phyloP scores from a whole-genome alignment of 2,329 filamentous ascomycete genomes.

The Acrocalymma vagum region DNA sequence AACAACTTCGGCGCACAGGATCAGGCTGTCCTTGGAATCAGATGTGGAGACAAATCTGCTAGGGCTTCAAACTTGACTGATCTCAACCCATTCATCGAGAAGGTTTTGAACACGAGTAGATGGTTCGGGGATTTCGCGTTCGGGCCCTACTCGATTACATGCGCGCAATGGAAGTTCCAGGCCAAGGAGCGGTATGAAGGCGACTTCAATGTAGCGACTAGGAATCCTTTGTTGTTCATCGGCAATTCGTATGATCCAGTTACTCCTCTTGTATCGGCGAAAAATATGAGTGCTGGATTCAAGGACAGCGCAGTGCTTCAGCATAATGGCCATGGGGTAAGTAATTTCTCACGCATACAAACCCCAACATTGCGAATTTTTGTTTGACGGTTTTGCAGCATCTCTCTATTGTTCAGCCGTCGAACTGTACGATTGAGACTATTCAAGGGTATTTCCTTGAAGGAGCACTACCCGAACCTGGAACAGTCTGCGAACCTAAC shows the following conservation, averaged over 20 bases:
- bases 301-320: constrained; percentile 16
- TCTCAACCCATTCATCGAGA: neutral
- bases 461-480: constrained; percentile 13
- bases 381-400: constrained; percentile 3
- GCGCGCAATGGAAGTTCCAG: constrained; percentile 14
- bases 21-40: constrained; percentile 3
- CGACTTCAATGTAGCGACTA: constrained; percentile 17
- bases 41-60: constrained; percentile 4
- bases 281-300: constrained; percentile 11
- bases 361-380: constrained; percentile 1
- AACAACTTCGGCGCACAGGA: neutral
- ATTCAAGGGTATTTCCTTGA: constrained; percentile 12
- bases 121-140: constrained; percentile 6
- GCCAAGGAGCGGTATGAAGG: constrained; percentile 15
- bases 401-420: neutral
- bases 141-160: constrained; percentile 1
- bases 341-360: constrained; percentile 1
- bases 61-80: constrained; percentile 6
- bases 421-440: constrained; percentile 8
- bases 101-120: constrained; percentile 1
- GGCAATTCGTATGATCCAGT: constrained; percentile 8
- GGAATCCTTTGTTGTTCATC: constrained; percentile 15
- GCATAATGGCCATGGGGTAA: constrained; percentile 19
- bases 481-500: constrained; percentile 20
- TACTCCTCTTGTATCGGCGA: constrained; percentile 14